These are phyloP conservation scores for Fusarium kyushuense DNA, from an alignment of 2,329 filamentous ascomycete species.

Conservation along the genomic window DNA sequence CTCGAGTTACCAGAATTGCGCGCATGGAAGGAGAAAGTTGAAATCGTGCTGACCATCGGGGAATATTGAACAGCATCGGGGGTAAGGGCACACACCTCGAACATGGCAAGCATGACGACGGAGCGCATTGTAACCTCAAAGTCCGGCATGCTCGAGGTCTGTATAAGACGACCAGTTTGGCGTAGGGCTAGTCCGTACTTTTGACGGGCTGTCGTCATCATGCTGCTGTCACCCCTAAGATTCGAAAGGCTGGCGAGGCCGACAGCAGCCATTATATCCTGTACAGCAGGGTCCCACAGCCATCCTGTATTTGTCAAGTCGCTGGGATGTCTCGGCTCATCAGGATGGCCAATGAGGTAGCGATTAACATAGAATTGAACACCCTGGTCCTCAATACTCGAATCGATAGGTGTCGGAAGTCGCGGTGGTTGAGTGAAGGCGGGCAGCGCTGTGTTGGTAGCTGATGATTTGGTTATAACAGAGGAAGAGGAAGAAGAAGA, in stretches of 20 bases:
- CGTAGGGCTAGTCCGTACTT: constrained; percentile 67
- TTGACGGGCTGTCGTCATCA: constrained; percentile 62
- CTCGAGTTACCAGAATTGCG: not conserved
- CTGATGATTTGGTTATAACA: constrained; percentile 9
- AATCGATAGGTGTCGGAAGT: constrained; percentile 52
- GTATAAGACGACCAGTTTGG: constrained; percentile 58
- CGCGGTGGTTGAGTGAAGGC: constrained; percentile 20
- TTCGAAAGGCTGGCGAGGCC: constrained; percentile 70
- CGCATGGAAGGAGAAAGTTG: constrained; percentile 4
- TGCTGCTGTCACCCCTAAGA: constrained; percentile 59
- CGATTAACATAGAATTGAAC: constrained; percentile 64
- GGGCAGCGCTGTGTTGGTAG: not conserved
- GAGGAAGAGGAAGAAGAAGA: constrained; percentile 33
- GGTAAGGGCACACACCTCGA: constrained; percentile 62
- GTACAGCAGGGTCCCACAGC: constrained; percentile 56
- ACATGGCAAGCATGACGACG: constrained; percentile 70
- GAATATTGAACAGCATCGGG: constrained; percentile 6
- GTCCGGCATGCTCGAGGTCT: constrained; percentile 50
- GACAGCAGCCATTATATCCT: constrained; percentile 66
- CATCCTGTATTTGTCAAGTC: constrained; percentile 54
- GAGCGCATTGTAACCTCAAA: constrained; percentile 62
- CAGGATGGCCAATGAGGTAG: constrained; percentile 64
- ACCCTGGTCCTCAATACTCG: constrained; percentile 60
- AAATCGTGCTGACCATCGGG: constrained; percentile 29
- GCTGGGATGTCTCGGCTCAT: constrained; percentile 57